These are phyloP conservation scores for Ophiostoma sp. DNA, from an alignment of 2,329 filamentous ascomycete genomes.

Conservation along the genomic window DNA sequence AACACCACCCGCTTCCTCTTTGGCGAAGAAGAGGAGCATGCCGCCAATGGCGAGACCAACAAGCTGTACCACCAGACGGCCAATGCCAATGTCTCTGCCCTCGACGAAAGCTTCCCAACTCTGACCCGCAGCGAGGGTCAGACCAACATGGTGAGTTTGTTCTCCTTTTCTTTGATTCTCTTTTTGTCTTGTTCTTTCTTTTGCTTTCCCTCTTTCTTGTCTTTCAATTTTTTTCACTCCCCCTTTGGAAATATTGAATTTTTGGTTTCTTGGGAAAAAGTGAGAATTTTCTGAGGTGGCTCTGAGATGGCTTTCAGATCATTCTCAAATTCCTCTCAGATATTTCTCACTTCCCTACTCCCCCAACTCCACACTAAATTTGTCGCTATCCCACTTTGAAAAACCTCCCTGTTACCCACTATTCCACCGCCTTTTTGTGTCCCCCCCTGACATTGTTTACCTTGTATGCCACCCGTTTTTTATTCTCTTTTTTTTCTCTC, in stretches of 20 bases:
- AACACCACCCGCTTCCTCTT: slow-evolving; percentile 87
- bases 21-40: slow-evolving; percentile 66
- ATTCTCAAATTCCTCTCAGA: neutral
- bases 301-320: neutral
- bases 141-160: slow-evolving; percentile 45
- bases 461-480: neutral
- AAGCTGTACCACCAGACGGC: slow-evolving; percentile 70
- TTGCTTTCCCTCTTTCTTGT: neutral
- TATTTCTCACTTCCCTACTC: neutral
- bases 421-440: slow-evolving; percentile 11
- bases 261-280: neutral
- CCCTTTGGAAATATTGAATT: neutral
- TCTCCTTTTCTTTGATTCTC: neutral
- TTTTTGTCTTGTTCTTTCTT: neutral
- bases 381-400: neutral
- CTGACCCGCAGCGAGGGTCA: slow-evolving; percentile 65
- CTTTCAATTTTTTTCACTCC: neutral
- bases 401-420: neutral
- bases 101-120: slow-evolving; percentile 83
- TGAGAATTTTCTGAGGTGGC: neutral
- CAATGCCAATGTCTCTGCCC: slow-evolving; percentile 38
- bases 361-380: neutral
- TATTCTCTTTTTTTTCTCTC: neutral
- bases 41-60: slow-evolving; percentile 64
- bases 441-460: neutral